Conservation (phyloP, 345 rosid species). For the Eucalyptus pauciflora region DNA sequence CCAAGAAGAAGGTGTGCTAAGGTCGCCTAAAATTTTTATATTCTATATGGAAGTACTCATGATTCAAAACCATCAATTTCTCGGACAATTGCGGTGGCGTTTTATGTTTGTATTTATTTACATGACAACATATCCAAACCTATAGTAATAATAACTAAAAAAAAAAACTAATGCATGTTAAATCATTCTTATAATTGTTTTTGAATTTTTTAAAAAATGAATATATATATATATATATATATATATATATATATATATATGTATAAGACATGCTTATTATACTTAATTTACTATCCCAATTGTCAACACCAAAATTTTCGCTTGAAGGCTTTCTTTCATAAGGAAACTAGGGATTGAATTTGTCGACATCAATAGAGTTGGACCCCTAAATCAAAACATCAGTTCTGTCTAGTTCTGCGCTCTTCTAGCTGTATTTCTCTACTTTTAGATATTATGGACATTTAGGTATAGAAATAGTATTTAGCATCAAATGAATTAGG, state of each 20-base stretch:
- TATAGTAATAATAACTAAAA: neutral
- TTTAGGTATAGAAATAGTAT: neutral
- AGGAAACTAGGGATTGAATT: neutral
- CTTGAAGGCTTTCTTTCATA: neutral
- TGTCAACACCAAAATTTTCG: too few relatives aligned
- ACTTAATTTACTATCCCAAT: too few relatives aligned
- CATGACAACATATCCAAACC: neutral
- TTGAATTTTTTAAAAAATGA: too few relatives aligned
- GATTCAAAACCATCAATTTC: neutral
- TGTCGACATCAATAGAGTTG: neutral
- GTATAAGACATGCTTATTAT: accelerated
- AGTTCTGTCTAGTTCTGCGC: neutral
- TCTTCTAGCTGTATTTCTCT: neutral
- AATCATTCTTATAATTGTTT: neutral
- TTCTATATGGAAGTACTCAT: neutral
- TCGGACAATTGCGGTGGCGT: neutral
- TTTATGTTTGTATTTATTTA: too few relatives aligned
- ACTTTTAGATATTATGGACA: neutral
- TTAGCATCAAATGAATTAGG: too few relatives aligned
- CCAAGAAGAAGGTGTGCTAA: neutral
- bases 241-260: too few relatives aligned
- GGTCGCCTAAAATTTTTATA: neutral
- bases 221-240: too few relatives aligned
- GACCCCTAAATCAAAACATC: neutral
- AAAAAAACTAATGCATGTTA: neutral